Base-by-base conservation (phyloP, 169 alveolate species). In the Theileria luwenshuni region DNA sequence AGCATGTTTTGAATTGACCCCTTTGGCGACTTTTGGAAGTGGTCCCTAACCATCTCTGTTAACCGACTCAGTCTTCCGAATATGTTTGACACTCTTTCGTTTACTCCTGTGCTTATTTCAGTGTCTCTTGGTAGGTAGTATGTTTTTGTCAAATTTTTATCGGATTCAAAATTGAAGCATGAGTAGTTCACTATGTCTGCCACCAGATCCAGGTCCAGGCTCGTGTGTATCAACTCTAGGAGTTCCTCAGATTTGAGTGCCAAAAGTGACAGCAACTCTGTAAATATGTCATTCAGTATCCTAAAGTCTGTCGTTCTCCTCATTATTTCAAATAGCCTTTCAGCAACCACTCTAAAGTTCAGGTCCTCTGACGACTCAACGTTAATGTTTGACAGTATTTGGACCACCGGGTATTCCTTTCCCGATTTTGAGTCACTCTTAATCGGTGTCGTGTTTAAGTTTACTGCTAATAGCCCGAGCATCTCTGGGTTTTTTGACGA, bases 261-360 rank as follows among this genome's bases (percentile, higher is more conserved):
- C 74, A 79, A 25, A 35, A 79, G 56, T 0, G 64, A 13, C 87
- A 83, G 71, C 7, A 70, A 19, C 77, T 79, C 87, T 17, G 59
- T 59, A 1, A 79, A 30, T 10, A 79, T 72, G 12, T 72, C 76
- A 41, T 62, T 45, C 21, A 64, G n/a, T 5, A 41, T 35, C n/a
- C 23, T 19, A 61, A 79, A 63, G 43, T 52, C 45, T 10, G 30
- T 23, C 25, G 51, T 42, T 3, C 32, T 49, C 43, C 41, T 15
- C 47, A 79, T 27, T 30, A 42, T 23, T 6, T 49, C 30, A 42
- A 79, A 35, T 5, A 79, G 72, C 38, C 65, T 62, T 13, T 13
- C 42, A 12, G 61, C 25, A 21, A 79, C 23, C 6, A 41, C 17
- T 1, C n/a, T 13, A 2, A 59, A 63, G 42, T 65, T 72, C 0